Conservation (phyloP, 768 basidiomycete genomes). For the Agaricus subrufescens region DNA sequence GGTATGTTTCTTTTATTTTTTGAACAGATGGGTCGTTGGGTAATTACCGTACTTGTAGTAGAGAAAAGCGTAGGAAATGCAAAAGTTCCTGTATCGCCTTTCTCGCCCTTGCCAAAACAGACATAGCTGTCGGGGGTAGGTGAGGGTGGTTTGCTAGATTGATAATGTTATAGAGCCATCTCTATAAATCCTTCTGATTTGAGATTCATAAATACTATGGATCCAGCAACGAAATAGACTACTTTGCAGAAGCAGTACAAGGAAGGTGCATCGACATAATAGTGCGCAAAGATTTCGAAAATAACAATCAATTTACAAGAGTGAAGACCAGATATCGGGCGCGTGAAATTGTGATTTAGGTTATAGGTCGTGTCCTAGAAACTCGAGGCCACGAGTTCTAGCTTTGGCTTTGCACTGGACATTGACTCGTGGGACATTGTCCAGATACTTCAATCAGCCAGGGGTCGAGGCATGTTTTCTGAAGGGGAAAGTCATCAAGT, state of each 20-base stretch:
- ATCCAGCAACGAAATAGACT: too few species aligned
- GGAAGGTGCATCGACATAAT: too few species aligned
- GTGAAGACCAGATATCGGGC: neutral
- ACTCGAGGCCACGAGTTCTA: slow-evolving; percentile 21
- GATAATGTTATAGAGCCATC: neutral
- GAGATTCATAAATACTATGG: too few species aligned
- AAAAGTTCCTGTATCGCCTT: neutral
- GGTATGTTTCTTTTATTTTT: slow-evolving; percentile 13
- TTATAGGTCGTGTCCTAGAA: neutral
- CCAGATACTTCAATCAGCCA: slow-evolving; percentile 86
- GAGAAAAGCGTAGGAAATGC: slow-evolving; percentile 9
- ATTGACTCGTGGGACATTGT: slow-evolving; percentile 84
- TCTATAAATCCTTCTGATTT: too few species aligned
- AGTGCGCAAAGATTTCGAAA: too few species aligned
- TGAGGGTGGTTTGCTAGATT: neutral
- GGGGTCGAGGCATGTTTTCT: slow-evolving; percentile 88
- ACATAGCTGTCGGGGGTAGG: neutral
- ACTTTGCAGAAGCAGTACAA: too few species aligned
- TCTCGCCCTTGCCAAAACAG: slow-evolving; percentile 5
- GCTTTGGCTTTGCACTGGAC: slow-evolving; percentile 54
- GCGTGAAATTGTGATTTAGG: too few species aligned
- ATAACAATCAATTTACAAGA: too few species aligned
- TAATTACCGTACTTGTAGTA: slow-evolving; percentile 14
- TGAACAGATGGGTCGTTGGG: slow-evolving; percentile 20
- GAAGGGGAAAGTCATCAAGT: slow-evolving; percentile 4